Conservation (phyloP, 129 eudicot genomes). For the Kitagawia praeruptora region DNA sequence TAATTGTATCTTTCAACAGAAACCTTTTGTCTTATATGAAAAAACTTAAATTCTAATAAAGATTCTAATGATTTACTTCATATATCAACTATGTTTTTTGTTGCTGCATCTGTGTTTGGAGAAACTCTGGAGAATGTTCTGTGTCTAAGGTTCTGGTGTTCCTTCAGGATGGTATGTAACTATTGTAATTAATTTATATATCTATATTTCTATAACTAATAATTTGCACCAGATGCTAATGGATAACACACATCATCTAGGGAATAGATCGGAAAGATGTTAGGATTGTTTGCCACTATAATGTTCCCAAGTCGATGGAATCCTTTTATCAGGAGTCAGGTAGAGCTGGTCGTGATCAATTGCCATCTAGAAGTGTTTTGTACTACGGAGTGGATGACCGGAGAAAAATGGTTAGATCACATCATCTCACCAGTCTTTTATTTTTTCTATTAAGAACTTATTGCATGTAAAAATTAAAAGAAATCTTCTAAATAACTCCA, state of each 20-base stretch:
- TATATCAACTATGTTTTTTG: constrained; percentile 12
- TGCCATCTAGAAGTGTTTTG: constrained; percentile 64
- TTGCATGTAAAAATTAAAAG: not conserved
- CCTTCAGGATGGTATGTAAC: constrained; percentile 79
- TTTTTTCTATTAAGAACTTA: not conserved
- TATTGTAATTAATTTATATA: constrained; percentile 4
- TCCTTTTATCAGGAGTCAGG: constrained; percentile 97
- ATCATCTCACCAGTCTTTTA: constrained; percentile 3
- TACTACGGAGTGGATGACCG: constrained; percentile 91
- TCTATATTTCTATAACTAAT: not conserved
- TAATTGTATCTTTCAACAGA: not conserved
- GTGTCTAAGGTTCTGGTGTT: constrained; percentile 23
- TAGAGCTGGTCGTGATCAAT: constrained; percentile 99
- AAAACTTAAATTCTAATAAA: not conserved
- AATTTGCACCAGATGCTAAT: constrained; percentile 1
- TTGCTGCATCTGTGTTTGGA: constrained; percentile 29
- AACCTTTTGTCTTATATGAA: not conserved
- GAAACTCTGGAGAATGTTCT: constrained; percentile 26
- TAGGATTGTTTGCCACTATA: constrained; percentile 86
- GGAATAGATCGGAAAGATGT: constrained; percentile 97
- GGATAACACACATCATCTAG: constrained; percentile 25
- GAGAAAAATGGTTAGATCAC: constrained; percentile 69
- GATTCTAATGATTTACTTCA: constrained; percentile 13
- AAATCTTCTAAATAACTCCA: constrained; percentile 18
- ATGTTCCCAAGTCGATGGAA: constrained; percentile 97